Evolutionary conservation across 164 flowering plant genomes (phyloP), one percentile per base, ranked within the genome.

Genomic region (Magnolia officinalis): DNA sequence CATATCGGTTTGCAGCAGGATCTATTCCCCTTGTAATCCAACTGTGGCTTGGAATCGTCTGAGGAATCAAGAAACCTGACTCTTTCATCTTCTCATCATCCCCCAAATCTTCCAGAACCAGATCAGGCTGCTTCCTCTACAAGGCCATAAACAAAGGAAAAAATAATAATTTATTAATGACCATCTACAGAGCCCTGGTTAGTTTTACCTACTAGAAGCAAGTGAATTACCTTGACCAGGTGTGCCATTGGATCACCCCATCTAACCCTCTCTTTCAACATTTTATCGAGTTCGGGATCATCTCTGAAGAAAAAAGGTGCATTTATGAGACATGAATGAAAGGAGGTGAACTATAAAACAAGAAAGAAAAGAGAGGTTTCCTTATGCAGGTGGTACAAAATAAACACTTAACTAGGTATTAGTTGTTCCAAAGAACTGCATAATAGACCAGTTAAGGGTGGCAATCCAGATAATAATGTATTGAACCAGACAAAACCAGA

Each of bases 171-270:
- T 23, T 16, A 68, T 68, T 11, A 21, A 23, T 29, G 51, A 61
- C 29, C 50, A 67, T 31, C 45, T 68, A 70, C 49, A 37, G 5
- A 70, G 24, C 37, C 20, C 24, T 31, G 23, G 0, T 72, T 51
- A 59, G 49, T 51, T n/a, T 16, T 68, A 50, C 18, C 67, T 24
- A n/a, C 29, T 37, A 24, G 71, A 59, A 70, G 45, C 50, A 66
- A 45, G 21, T 55, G 52, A 50, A 7, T 76, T 82, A 86, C 90
- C 90, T 90, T 89, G 66, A 88, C 94, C 80, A 96, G 80, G 80
- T 94, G 97, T 37, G 99, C 98, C 99, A 96, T 91, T 8, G 97
- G 98, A 82, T 96, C 98, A 66, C 99, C 98, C 95, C 96, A 96
- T 83, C 97, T 86, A 52, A 89, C 70, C 81, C 90, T 87, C 19